Evolutionary conservation across 768 basidiomycete species (phyloP), one percentile per base, ranked within the genome.

Genomic region (Clavaria fumosa): DNA sequence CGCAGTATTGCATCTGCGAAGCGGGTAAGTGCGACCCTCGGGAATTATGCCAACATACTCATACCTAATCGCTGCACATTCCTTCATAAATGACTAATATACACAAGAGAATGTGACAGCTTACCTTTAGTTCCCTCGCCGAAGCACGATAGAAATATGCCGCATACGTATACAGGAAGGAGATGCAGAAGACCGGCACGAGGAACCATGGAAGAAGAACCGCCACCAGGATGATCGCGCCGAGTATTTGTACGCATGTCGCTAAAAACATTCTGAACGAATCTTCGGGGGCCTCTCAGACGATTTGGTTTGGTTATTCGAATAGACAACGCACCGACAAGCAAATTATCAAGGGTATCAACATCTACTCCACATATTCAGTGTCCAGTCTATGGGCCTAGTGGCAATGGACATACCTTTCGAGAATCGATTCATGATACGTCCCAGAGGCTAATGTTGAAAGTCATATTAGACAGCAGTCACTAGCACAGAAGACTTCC

Each of bases 351-450:
- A 37, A 85, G 66, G 1, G 81, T 85, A 50, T 86, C 81, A 35
- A 84, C 71, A 52, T 85, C 80, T 69, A 36, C 10, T 12, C 43
- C 12, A 17, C 7, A 26, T 38, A 37, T n/a, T n/a, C n/a, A 51
- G 28, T 24, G 14, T 35, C n/a, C n/a, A n/a, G 14, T 18, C 31
- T 34, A 10, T 35, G 15, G n/a, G 21, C 10, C 14, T 6, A 23
- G 23, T 4, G 15, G 20, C 1, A 20, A 37, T 14, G 7, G 9
- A 39, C 39, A 45, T 50, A 67, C 75, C 76, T 61, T 88, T 86
- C 1, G 83, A 76, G 53, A 95, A 86, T 11, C 86, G 73, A 53
- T 89, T 89, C 72, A 88, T 79, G 44, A 95, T 83, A 7, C 85
- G 73, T 11, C 89, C 89, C 15, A 84, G 64, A 4, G 83, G 84